Conservation (phyloP, 495 filamentous ascomycete species). For the Neurospora sp. region DNA sequence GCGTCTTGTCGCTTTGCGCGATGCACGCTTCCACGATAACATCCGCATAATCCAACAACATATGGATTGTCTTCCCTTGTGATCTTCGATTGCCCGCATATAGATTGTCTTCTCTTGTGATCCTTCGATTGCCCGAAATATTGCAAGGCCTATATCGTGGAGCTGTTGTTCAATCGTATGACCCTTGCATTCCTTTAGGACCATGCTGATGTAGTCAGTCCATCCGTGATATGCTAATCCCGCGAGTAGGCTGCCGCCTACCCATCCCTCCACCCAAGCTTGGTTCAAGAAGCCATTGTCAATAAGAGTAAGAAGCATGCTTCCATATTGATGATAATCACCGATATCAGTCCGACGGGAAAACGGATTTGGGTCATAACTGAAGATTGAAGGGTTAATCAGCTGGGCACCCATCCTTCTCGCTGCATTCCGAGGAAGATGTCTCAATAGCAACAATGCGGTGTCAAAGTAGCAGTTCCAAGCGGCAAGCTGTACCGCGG, state of each 20-base stretch:
- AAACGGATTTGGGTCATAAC: too few relatives aligned
- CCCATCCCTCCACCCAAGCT: not conserved
- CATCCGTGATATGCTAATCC: not conserved
- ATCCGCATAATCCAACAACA: not conserved
- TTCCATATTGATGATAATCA: not conserved
- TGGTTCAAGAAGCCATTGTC: not conserved
- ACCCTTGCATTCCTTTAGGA: not conserved
- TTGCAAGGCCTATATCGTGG: not conserved
- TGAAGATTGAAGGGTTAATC: not conserved
- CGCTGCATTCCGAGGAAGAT: not conserved
- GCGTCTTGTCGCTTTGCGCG: not conserved
- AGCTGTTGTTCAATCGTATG: not conserved
- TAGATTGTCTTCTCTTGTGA: not conserved
- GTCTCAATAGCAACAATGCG: not conserved
- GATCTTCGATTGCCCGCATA: not conserved
- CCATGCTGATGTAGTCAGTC: not conserved
- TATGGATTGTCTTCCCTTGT: not conserved
- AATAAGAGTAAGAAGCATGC: accelerated
- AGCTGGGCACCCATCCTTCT: not conserved
- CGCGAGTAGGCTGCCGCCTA: not conserved
- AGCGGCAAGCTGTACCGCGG: not conserved
- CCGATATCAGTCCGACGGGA: too few relatives aligned
- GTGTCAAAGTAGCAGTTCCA: not conserved
- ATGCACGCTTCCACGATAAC: not conserved
- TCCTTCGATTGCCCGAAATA: not conserved